Evolutionary conservation across 805 yeast species (phyloP), one percentile per base, ranked within the genome.

Genomic region (Zygosaccharomyces lentus): DNA sequence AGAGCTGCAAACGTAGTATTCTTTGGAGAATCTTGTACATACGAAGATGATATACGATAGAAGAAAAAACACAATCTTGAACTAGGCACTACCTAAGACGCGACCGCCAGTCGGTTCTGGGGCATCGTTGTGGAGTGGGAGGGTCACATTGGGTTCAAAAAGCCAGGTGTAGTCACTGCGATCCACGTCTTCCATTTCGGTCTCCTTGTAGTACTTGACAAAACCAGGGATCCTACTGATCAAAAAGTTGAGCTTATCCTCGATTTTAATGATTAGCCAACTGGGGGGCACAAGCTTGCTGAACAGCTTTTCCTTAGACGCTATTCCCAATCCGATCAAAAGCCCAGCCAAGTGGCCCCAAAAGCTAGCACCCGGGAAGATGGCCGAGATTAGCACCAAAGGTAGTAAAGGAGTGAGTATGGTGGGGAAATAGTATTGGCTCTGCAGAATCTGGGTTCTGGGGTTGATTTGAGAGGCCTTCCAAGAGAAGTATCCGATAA

Each of bases 261-360:
- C 96, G 44, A 86, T 82, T 65, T 72, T 79, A 49, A 78, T 75
- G 8, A 87, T 75, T 2, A 79, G 59, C 53, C 77, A 71, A 36
- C 83, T 75, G 6, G 89, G 87, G 10, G 93, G 95, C 36, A 73
- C 72, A 48, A 87, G 65, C 40, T 73, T 66, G 29, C 72, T 72
- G 46, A 87, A 68, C 53, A 76, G 73, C 10, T 82, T 87, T 41
- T 59, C 62, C 41, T 53, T 54, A 51, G 67, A 65, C 3, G 75
- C 81, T 56, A 83, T 70, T 6, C 77, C 72, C 61, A 75, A 84
- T 8, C 96, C 96, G 9, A 82, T 72, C 3, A 74, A 49, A 34
- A 85, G 66, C 4, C 86, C 91, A 32, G 84, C 74, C 46, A 79
- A 68, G 62, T 87, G 95, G 26, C 95, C 93, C 54, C 83, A 68